Evolutionary conservation across 75 land plant species (phyloP).

Genomic region (Cupressus sempervirens): DNA sequence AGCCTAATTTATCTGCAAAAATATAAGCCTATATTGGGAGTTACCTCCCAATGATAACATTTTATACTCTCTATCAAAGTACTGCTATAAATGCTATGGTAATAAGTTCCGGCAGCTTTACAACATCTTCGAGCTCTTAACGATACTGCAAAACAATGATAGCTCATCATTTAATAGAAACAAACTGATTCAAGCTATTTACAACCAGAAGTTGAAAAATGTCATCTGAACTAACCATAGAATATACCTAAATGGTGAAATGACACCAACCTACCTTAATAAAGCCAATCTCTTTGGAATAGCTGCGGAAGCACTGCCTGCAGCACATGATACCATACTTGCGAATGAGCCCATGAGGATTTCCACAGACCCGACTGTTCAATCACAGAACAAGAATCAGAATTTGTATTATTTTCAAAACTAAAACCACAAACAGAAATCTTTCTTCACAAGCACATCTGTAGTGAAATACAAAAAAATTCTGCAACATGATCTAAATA

Average conservation of each 20-base stretch:
- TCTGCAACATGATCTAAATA: not conserved
- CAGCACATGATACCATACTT: constrained; percentile 80
- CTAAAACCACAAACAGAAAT: not conserved
- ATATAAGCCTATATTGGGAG: not conserved
- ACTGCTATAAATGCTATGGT: not conserved
- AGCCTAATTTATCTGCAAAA: not conserved
- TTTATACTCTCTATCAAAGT: not conserved
- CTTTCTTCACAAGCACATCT: not conserved
- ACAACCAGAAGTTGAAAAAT: not conserved
- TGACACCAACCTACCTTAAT: constrained; percentile 48
- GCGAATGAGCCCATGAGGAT: constrained; percentile 62
- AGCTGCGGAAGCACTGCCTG: constrained; percentile 83
- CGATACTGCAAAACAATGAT: not conserved
- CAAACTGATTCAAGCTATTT: not conserved
- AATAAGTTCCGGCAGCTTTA: not conserved
- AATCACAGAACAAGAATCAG: not conserved
- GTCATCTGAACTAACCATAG: not conserved
- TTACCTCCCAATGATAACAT: not conserved
- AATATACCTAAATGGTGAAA: not conserved
- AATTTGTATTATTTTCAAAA: not conserved
- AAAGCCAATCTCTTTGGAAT: constrained; percentile 85
- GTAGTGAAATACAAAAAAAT: not conserved
- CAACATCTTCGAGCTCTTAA: not conserved
- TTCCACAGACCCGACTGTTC: constrained; percentile 76
- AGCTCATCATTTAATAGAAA: not conserved